These are phyloP conservation scores for Funneliformis geosporum DNA, from an alignment of 192 early-diverging fungal genomes.

Conservation along the genomic window DNA sequence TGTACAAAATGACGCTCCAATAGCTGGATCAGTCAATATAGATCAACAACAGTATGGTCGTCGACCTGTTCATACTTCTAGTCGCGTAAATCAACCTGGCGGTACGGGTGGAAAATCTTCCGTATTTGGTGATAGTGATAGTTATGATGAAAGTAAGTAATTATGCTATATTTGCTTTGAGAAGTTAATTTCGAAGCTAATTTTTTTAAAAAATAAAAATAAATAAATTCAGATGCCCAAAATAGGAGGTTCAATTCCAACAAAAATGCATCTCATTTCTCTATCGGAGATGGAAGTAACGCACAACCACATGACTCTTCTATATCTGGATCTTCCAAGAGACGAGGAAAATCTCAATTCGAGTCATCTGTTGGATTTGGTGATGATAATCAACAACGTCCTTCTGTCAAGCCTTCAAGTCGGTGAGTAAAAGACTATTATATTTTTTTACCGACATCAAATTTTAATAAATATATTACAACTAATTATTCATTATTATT, in stretches of 20 bases:
- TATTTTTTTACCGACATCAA: neutral
- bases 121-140: slow-evolving; percentile 9
- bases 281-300: slow-evolving; percentile 19
- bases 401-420: slow-evolving; percentile 6
- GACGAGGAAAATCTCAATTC: slow-evolving; percentile 17
- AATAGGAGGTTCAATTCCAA: slow-evolving; percentile 13
- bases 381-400: neutral
- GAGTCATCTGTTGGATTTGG: slow-evolving; percentile 19
- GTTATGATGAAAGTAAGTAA: neutral
- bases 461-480: neutral
- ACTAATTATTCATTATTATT: neutral
- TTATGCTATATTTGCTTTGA: neutral
- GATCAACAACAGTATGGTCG: neutral
- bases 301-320: neutral
- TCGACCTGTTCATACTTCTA: slow-evolving; percentile 25
- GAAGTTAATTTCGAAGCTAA: neutral
- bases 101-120: slow-evolving; percentile 33
- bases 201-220: neutral
- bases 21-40: slow-evolving; percentile 11
- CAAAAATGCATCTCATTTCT: slow-evolving; percentile 28
- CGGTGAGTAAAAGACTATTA: neutral
- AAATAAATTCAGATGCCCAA: too few species aligned
- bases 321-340: slow-evolving; percentile 7
- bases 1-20: neutral
- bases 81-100: slow-evolving; percentile 32